Base-by-base conservation (phyloP, 2,329 filamentous ascomycete genomes). In the Beauveria varroae region DNA sequence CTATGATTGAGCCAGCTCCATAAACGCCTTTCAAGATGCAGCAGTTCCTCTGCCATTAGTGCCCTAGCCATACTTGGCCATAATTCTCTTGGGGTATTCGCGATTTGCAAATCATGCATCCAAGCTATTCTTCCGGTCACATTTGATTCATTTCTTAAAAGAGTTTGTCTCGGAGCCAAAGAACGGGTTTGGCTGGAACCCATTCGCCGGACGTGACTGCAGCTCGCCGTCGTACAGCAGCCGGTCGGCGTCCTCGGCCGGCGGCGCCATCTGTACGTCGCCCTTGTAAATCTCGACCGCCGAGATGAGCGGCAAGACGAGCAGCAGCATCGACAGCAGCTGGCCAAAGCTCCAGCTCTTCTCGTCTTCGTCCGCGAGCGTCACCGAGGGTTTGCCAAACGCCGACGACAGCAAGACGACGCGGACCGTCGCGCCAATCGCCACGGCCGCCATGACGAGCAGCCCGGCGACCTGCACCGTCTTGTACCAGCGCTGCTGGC, bases 311-410 rank as follows among this genome's bases (percentile, higher is more conserved):
- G 85, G 84, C 66, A 88, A 71, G n/a, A 82, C 69, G 28, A 87
- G 73, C 67, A 88, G 74, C 65, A 87, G 71, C 65, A 87, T 71
- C 1, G 83, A 81, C 30, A 88, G 73, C 61, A 87, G 71, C 71
- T 86, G 84, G 0, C 85, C 86, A 66, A 87, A 89, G 64, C 79
- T 83, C 84, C 84, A 88, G 12, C 75, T 73, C 63, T 75, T 80
- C 72, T 88, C 85, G 24, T 77, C 79, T 0, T 72, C 62, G 61
- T 86, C 85, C 6, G 70, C 69, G 2, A 88, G 74, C 24, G 69
- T 65, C 3, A 86, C 75, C 0, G 78, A 76, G 0, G 83, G 81
- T 1, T 62, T 70, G 1, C 82, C 81, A 68, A 89, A 87, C 2
- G 86, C 86, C 67, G 87, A 83, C 0, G 81, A 83, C 5, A 85